Conservation (phyloP, 805 yeast genomes). For the Candida corydali region DNA sequence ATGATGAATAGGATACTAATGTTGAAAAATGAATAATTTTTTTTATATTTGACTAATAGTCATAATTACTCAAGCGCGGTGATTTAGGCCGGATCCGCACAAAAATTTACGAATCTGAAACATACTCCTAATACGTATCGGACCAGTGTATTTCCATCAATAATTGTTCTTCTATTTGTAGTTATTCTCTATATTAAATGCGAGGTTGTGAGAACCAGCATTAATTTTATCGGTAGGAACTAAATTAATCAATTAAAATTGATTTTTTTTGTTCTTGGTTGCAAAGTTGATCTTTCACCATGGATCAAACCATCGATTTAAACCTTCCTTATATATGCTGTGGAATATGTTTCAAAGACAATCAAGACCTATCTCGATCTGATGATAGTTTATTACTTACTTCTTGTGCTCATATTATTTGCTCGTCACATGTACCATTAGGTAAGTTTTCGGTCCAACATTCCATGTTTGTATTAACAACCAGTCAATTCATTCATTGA, state of each 20-base stretch:
- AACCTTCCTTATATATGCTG: constrained; percentile 10
- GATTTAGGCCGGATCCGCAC: constrained; percentile 1
- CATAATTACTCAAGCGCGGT: neutral
- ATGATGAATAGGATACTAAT: constrained; percentile 3
- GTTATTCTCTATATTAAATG: too few species aligned
- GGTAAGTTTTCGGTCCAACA: constrained; percentile 4
- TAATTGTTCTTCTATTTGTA: too few species aligned
- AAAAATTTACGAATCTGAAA: neutral
- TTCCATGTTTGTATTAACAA: constrained; percentile 1
- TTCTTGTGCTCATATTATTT: constrained; percentile 10
- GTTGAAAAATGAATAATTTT: constrained; percentile 2
- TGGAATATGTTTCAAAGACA: constrained; percentile 9
- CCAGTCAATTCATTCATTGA: constrained; percentile 1
- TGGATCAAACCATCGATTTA: constrained; percentile 1
- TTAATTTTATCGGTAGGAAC: too few species aligned
- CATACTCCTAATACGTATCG: too few species aligned
- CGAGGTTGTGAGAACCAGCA: too few species aligned
- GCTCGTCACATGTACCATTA: constrained; percentile 6
- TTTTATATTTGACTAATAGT: neutral
- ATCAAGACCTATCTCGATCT: neutral
- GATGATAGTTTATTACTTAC: constrained; percentile 6
- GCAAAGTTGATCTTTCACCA: constrained; percentile 4
- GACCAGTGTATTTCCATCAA: too few species aligned
- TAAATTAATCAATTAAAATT: too few species aligned
- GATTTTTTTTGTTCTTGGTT: constrained; percentile 5